phyloP scores from a whole-genome alignment of 148 eudicot species.

The Rhododendron molle region DNA sequence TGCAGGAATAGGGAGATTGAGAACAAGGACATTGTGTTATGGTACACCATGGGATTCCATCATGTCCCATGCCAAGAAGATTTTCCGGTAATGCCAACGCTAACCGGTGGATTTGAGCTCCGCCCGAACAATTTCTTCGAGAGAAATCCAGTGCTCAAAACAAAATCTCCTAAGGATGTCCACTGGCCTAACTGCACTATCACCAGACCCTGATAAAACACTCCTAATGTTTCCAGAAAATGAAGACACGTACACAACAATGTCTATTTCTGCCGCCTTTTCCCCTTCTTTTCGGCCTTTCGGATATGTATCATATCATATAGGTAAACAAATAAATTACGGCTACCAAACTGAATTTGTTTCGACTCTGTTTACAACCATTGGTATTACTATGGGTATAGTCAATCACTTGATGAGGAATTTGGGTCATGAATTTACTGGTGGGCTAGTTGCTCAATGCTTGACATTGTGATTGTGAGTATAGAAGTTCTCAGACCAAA shows the following conservation, averaged over 20 bases:
- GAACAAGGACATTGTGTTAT: constrained; percentile 51
- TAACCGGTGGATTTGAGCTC: constrained; percentile 35
- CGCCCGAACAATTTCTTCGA: constrained; percentile 46
- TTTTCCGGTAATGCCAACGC: constrained; percentile 51
- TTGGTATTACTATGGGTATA: no score
- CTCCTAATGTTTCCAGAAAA: background rate
- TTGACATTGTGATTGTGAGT: background rate
- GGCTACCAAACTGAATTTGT: background rate
- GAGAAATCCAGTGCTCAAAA: constrained; percentile 32
- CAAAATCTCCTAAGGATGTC: background rate
- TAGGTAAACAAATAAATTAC: no score
- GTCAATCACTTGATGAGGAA: background rate
- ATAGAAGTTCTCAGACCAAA: no score
- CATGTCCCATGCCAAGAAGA: constrained; percentile 50
- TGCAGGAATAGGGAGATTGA: constrained; percentile 48
- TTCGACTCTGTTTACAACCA: background rate
- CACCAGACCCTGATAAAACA: background rate
- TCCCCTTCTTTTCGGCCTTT: background rate
- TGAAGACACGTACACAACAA: background rate
- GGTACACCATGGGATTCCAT: constrained; percentile 52
- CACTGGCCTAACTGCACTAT: background rate
- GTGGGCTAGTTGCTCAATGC: background rate
- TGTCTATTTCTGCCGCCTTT: background rate
- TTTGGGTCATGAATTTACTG: background rate
- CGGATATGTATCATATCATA: no score